Evolutionary conservation across 2,329 filamentous ascomycete species (phyloP).

Genomic region (Paecilomyces variotii): DNA sequence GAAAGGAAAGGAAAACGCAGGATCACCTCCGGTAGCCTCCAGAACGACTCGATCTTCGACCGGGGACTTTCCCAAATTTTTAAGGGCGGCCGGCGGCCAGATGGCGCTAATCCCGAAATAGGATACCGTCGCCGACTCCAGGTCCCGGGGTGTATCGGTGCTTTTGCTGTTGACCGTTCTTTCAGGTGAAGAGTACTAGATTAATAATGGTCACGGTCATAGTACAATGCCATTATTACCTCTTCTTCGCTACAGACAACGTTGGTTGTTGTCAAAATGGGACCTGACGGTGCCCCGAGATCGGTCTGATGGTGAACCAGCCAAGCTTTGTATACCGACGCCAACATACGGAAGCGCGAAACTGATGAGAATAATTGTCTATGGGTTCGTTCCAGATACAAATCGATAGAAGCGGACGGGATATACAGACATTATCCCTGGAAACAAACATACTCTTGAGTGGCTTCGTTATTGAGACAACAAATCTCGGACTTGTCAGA

Average conservation of each 20-base stretch:
- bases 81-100: background rate
- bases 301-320: background rate
- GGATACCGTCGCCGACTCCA: background rate
- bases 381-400: background rate
- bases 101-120: background rate
- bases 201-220: background rate
- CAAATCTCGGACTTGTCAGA: background rate
- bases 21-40: background rate
- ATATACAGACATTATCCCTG: background rate
- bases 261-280: background rate
- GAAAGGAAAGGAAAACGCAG: slow-evolving; percentile 3
- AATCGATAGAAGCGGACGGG: background rate
- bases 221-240: background rate
- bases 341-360: background rate
- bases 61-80: background rate
- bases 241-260: background rate
- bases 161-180: background rate
- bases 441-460: background rate
- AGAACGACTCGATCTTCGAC: background rate
- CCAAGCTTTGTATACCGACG: background rate
- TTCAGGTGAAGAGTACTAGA: background rate
- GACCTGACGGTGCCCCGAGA: background rate
- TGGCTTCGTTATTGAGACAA: background rate
- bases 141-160: background rate
- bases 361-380: background rate